These are phyloP conservation scores for Hibiscus trionum DNA, from an alignment of 345 rosid species.

Conservation along the genomic window DNA sequence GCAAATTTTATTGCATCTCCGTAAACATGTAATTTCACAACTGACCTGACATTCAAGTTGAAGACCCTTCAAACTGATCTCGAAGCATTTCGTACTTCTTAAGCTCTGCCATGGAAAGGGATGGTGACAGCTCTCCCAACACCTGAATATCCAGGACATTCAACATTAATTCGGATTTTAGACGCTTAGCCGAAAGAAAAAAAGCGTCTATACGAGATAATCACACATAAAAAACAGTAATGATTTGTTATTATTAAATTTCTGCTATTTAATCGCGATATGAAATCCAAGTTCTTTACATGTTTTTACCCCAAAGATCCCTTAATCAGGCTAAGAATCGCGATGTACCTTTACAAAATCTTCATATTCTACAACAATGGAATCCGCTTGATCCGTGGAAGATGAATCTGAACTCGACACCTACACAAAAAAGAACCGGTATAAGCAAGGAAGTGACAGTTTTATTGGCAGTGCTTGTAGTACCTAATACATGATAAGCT, in stretches of 20 bases:
- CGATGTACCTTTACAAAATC: conserved; percentile 76
- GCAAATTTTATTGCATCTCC: background rate
- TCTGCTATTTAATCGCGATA: too few species aligned
- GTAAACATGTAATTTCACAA: background rate
- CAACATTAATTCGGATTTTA: background rate
- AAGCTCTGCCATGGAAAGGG: conserved; percentile 79
- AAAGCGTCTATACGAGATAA: background rate
- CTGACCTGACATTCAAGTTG: conserved; percentile 13
- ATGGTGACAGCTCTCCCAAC: conserved; percentile 72
- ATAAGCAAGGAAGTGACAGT: background rate
- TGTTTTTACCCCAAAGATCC: background rate
- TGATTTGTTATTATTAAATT: too few species aligned
- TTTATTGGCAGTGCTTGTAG: background rate
- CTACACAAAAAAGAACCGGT: conserved; percentile 28
- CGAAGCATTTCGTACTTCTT: conserved; percentile 77
- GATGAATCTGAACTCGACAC: conserved; percentile 40
- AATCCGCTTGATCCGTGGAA: conserved; percentile 38
- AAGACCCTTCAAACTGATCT: conserved; percentile 64
- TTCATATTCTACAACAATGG: conserved; percentile 55
- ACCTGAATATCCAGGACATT: conserved; percentile 34
- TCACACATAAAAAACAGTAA: background rate
- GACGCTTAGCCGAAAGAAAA: background rate
- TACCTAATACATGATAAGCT: too few species aligned
- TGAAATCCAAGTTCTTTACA: background rate
- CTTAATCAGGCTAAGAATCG: background rate